A percentile compares a stretch with the other conserved stretches of the same genome.
These are phyloP conservation scores for Oryza officinalis DNA, from an alignment of 176 grass and related monocot species.

Conservation along the genomic window DNA sequence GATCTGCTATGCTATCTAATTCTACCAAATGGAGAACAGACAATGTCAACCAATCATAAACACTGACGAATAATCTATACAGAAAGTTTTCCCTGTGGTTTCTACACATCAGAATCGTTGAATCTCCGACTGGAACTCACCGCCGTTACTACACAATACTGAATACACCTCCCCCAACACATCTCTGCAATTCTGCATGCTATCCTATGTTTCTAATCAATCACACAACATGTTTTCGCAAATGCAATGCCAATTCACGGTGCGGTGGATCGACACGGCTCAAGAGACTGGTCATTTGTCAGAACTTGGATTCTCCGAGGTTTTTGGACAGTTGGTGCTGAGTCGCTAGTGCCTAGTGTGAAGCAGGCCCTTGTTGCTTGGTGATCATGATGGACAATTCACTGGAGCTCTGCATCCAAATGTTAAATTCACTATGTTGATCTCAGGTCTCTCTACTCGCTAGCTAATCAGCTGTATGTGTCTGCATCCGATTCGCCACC, in stretches of 20 bases:
- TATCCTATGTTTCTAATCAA: slow-evolving; percentile 45
- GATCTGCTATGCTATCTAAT: not conserved
- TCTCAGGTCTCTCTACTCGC: not conserved
- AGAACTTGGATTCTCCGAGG: slow-evolving; percentile 31
- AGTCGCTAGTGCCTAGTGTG: not conserved
- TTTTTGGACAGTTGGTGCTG: slow-evolving; percentile 32
- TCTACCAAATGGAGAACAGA: not conserved
- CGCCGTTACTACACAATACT: slow-evolving; percentile 27
- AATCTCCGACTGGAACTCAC: slow-evolving; percentile 34
- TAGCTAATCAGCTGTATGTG: slow-evolving; percentile 36
- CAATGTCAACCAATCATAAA: slow-evolving; percentile 41
- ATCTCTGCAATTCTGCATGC: slow-evolving; percentile 41
- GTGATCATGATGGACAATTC: not conserved
- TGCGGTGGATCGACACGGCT: slow-evolving; percentile 37
- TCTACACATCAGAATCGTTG: slow-evolving; percentile 46
- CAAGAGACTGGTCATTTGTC: not conserved
- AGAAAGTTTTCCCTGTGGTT: slow-evolving; percentile 51
- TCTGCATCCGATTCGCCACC: slow-evolving; percentile 42
- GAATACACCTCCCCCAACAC: slow-evolving; percentile 36
- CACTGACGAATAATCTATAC: slow-evolving; percentile 70
- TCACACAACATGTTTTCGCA: slow-evolving; percentile 41
- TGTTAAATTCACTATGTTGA: slow-evolving; percentile 27
- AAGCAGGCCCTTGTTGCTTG: not conserved
- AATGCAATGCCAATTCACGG: slow-evolving; percentile 47
- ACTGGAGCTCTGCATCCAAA: not conserved